Evolutionary conservation across 2,329 filamentous ascomycete species (phyloP), one percentile per base, ranked within the genome.

Genomic region (Hirsutella rhossiliensis): DNA sequence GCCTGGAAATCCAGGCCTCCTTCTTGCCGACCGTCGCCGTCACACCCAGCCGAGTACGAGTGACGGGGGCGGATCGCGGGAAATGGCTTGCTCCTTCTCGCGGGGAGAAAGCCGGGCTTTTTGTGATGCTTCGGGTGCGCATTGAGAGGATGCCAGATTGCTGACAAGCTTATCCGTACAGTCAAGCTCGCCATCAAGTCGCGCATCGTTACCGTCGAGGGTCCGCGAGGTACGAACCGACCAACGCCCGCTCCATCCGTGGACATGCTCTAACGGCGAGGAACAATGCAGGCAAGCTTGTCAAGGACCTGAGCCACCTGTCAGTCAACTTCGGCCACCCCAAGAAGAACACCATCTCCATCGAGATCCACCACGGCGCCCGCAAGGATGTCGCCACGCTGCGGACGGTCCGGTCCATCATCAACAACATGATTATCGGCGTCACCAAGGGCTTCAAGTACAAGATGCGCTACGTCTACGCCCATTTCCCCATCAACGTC

Each of bases 391-490:
- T 98, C 66, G 92, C 92, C 65, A 87, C 90, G 59, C 88, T 98
- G 72, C 88, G 92, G 63, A 98, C 92, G 64, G 92, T 98, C 75
- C 87, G 88, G 66, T 90, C 90, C 56, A 72, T 97, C 73, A 94
- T 98, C 80, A 87, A 94, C 81, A 98, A 98, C 84, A 70, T 98
- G 75, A 86, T 98, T 72, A 82, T 89, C 62, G 92, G 92, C 71
- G 92, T 98, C 58, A 98, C 92, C 69, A 94, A 90, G 79, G 92
- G 92, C 60, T 98, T 84, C 87, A 94, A 94, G 78, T 98, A 98
- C 85, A 98, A 98, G 87, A 97, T 98, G 90, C 87, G 94, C 65
- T 98, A 98, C 78, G 92, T 98, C 73, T 98, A 98, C 72, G 92
- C 92, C 69, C 92, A 98, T 84, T 98, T 98, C 69, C 92, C 92